Conservation (phyloP, 1,284 basidiomycete species). For the Irpex sp. region DNA sequence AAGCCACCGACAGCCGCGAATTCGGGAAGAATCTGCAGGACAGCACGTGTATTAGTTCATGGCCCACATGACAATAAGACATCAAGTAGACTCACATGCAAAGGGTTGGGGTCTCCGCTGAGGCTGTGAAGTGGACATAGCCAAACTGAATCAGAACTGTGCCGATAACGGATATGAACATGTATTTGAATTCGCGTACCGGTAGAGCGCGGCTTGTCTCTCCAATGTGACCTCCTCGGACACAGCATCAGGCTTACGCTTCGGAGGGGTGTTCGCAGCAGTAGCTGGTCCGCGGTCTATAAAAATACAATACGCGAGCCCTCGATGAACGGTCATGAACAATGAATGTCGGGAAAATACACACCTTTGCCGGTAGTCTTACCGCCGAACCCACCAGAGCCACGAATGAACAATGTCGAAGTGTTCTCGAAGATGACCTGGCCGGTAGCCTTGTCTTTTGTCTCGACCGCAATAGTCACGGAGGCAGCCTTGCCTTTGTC, state of each 20-base stretch:
- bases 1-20: conserved; percentile 96
- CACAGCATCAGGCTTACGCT: conserved; percentile 78
- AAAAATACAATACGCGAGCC: neutral
- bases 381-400: conserved; percentile 93
- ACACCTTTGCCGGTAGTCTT: conserved; percentile 78
- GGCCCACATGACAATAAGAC: neutral
- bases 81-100: conserved; percentile 60
- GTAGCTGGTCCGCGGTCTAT: conserved; percentile 88
- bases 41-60: conserved; percentile 3
- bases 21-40: conserved; percentile 77
- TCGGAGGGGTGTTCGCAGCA: conserved; percentile 79
- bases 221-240: conserved; percentile 81
- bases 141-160: neutral
- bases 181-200: conserved; percentile 39
- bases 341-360: conserved; percentile 10
- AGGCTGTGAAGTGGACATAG: conserved; percentile 38
- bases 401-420: conserved; percentile 89
- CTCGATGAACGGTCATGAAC: no score
- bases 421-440: conserved; percentile 90
- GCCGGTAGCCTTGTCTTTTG: conserved; percentile 75
- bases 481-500: conserved; percentile 93
- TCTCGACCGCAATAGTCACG: conserved; percentile 75
- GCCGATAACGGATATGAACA: neutral
- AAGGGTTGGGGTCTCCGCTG: conserved; percentile 88
- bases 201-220: conserved; percentile 87